Conservation (phyloP, 1,139 yeast species). For the Candida sp. region DNA sequence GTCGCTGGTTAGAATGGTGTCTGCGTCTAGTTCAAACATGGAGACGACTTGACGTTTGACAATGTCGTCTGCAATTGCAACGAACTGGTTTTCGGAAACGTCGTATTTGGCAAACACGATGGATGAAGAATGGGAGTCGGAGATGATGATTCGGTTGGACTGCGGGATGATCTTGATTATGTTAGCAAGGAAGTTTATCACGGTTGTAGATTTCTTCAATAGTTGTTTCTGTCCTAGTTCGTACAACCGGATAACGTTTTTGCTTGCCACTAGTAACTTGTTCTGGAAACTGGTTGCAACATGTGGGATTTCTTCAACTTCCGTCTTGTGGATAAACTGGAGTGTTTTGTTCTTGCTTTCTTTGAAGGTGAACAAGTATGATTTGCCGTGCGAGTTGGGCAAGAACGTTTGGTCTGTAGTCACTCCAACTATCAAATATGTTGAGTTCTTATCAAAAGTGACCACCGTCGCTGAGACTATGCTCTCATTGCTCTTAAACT, state of each 20-base stretch:
- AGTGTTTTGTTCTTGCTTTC: conserved; percentile 36
- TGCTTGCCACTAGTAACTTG: conserved; percentile 62
- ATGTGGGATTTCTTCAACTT: conserved; percentile 51
- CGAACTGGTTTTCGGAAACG: conserved; percentile 51
- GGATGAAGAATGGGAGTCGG: conserved; percentile 62
- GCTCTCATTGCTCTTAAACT: conserved; percentile 45
- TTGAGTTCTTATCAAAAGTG: conserved; percentile 24
- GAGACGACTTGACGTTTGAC: conserved; percentile 70
- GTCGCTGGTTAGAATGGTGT: conserved; percentile 87
- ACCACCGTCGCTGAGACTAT: conserved; percentile 30
- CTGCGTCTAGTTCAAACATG: conserved; percentile 64
- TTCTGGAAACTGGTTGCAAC: conserved; percentile 64
- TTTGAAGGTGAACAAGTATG: conserved; percentile 48
- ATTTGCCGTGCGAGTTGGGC: conserved; percentile 35
- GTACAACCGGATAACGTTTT: conserved; percentile 58
- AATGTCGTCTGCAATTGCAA: conserved; percentile 73
- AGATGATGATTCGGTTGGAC: conserved; percentile 66
- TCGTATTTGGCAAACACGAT: conserved; percentile 63
- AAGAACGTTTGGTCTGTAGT: conserved; percentile 37
- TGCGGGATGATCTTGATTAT: conserved; percentile 57
- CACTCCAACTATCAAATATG: conserved; percentile 54
- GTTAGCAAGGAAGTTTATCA: conserved; percentile 36
- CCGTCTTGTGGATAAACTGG: conserved; percentile 64
- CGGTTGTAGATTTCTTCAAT: conserved; percentile 62
- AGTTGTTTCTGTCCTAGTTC: conserved; percentile 84